These are phyloP conservation scores for Cryptosporidium sp. DNA, from an alignment of 169 alveolate genomes.

Conservation along the genomic window DNA sequence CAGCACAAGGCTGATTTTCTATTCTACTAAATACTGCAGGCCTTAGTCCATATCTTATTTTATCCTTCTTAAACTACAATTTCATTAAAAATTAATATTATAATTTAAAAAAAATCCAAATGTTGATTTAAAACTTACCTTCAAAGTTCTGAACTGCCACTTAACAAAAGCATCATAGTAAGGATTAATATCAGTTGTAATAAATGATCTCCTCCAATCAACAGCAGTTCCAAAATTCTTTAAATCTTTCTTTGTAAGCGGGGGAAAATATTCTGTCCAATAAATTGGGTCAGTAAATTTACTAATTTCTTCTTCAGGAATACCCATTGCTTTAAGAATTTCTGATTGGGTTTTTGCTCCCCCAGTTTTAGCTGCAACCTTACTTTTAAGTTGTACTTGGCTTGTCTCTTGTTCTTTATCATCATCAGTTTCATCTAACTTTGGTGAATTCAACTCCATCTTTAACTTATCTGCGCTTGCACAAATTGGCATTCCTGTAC, in stretches of 20 bases:
- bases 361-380: constrained; percentile 88
- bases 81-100: not conserved
- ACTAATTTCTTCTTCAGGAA: constrained; percentile 93
- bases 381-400: constrained; percentile 84
- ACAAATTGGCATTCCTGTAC: constrained; percentile 99
- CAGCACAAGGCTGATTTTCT: constrained; percentile 98
- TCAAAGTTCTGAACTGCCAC: constrained; percentile 97
- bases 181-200: constrained; percentile 98
- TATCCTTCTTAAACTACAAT: constrained; percentile 42
- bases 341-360: constrained; percentile 89
- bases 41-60: constrained; percentile 65
- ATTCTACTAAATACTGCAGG: constrained; percentile 74
- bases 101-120: not conserved
- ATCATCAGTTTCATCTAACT: constrained; percentile 10
- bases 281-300: constrained; percentile 94
- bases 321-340: constrained; percentile 92
- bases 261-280: constrained; percentile 98
- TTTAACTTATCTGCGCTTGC: constrained; percentile 96
- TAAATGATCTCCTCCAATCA: constrained; percentile 99
- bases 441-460: constrained; percentile 83
- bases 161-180: constrained; percentile 95
- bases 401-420: constrained; percentile 31
- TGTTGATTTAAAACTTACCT: constrained; percentile 77
- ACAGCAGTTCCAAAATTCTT: constrained; percentile 87
- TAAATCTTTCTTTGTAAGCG: constrained; percentile 93